phyloP scores from a whole-genome alignment of 169 alveolate species.

The Plasmodium billcollinsi region DNA sequence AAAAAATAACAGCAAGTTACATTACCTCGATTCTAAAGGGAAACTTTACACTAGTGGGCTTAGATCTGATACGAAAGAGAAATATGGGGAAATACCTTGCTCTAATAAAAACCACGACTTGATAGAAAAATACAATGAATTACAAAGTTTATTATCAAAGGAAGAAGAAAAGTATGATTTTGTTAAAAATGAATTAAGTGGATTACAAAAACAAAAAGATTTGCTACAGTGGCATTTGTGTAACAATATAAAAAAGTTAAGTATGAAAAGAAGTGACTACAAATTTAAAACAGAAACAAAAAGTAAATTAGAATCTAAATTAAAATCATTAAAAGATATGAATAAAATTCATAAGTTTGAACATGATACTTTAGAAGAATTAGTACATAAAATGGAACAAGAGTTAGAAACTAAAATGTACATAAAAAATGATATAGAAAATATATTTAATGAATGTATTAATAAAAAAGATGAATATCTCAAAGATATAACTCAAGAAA shows the following conservation, averaged over 20 bases:
- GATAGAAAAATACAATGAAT: slow-evolving; percentile 33
- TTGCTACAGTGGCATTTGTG: slow-evolving; percentile 63
- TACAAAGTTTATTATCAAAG: slow-evolving; percentile 16
- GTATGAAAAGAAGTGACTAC: slow-evolving; percentile 65
- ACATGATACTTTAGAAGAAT: slow-evolving; percentile 39
- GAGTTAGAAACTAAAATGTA: slow-evolving; percentile 23
- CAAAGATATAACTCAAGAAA: slow-evolving; percentile 46
- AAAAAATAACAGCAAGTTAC: slow-evolving; percentile 25
- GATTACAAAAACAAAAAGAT: slow-evolving; percentile 43
- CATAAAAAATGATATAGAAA: slow-evolving; percentile 29
- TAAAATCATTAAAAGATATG: slow-evolving; percentile 36
- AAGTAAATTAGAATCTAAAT: slow-evolving; percentile 33
- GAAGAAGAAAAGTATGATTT: slow-evolving; percentile 37
- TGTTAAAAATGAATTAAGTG: slow-evolving; percentile 30
- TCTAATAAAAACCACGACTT: slow-evolving; percentile 10
- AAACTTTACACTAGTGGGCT: slow-evolving; percentile 41
- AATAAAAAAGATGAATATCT: slow-evolving; percentile 39
- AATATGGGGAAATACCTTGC: not conserved
- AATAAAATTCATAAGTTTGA: slow-evolving; percentile 49
- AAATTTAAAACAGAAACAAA: slow-evolving; percentile 23
- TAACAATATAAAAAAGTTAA: slow-evolving; percentile 43
- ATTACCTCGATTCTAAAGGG: slow-evolving; percentile 72
- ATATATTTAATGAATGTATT: slow-evolving; percentile 38
- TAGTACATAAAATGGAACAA: slow-evolving; percentile 52
- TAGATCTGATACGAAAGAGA: not conserved